Evolutionary conservation across 75 land plant species (phyloP).

Genomic region (Larix kaempferi): DNA sequence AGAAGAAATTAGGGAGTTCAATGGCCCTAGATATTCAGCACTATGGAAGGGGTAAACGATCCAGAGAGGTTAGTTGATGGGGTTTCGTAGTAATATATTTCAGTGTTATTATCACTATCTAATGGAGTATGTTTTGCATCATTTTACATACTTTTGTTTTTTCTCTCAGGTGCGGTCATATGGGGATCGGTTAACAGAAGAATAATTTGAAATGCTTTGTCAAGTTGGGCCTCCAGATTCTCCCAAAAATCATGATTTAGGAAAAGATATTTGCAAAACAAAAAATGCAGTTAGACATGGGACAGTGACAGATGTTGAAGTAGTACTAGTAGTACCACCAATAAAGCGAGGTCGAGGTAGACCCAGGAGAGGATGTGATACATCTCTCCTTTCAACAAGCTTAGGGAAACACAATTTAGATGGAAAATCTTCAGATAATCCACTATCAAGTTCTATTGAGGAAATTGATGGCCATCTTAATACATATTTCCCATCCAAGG

Average conservation of each 20-base stretch:
- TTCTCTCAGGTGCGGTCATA: too few species aligned
- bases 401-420: neutral
- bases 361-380: conserved; percentile 68
- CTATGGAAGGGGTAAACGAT: conserved; percentile 96
- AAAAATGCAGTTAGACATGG: conserved; percentile 10
- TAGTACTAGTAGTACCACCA: conserved; percentile 44
- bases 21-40: too few species aligned
- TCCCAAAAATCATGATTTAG: conserved; percentile 19
- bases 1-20: too few species aligned
- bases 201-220: conserved; percentile 95
- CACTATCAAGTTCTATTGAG: too few species aligned
- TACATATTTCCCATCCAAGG: too few species aligned
- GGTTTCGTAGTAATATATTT: too few species aligned
- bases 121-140: neutral
- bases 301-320: neutral
- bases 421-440: too few species aligned
- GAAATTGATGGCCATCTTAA: too few species aligned
- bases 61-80: conserved; percentile 74
- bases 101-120: neutral
- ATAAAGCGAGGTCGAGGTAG: conserved; percentile 72
- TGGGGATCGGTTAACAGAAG: too few species aligned
- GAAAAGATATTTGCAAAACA: conserved; percentile 10
- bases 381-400: neutral
- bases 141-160: conserved; percentile 3
- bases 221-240: too few species aligned